These are phyloP conservation scores for Oryza officinalis DNA, from an alignment of 176 grass and related monocot genomes.

Conservation along the genomic window DNA sequence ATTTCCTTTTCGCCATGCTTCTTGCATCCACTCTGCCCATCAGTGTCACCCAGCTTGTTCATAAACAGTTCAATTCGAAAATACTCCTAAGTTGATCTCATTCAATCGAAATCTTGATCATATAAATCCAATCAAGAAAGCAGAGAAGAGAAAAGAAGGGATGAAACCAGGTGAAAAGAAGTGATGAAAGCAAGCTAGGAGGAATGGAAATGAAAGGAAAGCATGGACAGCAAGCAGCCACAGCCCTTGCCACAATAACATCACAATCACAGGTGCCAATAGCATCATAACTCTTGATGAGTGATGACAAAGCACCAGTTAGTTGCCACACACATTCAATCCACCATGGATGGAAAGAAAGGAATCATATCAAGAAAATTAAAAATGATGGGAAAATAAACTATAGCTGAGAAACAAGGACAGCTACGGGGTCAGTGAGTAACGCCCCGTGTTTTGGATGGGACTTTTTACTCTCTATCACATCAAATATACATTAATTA, in stretches of 20 bases:
- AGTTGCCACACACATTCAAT: not conserved
- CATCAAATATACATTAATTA: too few species aligned
- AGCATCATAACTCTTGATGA: constrained; percentile 2
- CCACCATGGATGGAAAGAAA: not conserved
- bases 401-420: not conserved
- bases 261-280: not conserved
- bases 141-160: too few species aligned
- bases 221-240: constrained; percentile 12
- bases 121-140: not conserved
- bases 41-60: not conserved
- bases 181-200: too few species aligned
- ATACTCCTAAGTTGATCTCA: not conserved
- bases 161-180: too few species aligned
- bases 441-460: too few species aligned
- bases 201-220: too few species aligned
- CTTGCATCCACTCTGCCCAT: not conserved
- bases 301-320: not conserved
- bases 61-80: not conserved
- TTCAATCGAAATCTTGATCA: not conserved
- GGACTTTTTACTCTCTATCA: too few species aligned
- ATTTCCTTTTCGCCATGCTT: too few species aligned
- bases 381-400: not conserved
- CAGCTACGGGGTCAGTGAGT: too few species aligned
- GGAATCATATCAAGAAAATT: not conserved
- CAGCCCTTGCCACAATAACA: constrained; percentile 5